Percentiles rank a stretch among this genome's conserved stretches.
These are phyloP conservation scores for Silene noctiflora DNA, from an alignment of 179 eudicot species.

Conservation along the genomic window DNA sequence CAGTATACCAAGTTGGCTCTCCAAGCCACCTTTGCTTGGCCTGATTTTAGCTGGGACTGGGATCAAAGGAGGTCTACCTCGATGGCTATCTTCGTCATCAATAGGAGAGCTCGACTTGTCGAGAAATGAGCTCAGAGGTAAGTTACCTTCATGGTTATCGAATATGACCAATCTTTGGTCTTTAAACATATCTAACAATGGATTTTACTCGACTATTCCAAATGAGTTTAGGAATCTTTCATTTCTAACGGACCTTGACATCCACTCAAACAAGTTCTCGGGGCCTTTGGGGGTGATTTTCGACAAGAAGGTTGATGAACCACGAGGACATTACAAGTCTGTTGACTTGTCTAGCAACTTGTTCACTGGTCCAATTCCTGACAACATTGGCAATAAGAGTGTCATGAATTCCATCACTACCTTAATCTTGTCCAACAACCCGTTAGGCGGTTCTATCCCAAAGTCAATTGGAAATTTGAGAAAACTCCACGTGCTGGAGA, in stretches of 20 bases:
- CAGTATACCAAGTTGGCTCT: slow-evolving; percentile 1
- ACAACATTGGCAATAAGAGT: slow-evolving; percentile 37
- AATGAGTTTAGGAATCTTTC: slow-evolving; percentile 40
- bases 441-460: slow-evolving; percentile 58
- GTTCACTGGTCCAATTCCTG: slow-evolving; percentile 49
- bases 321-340: slow-evolving; percentile 43
- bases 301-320: slow-evolving; percentile 24
- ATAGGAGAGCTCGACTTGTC: slow-evolving; percentile 44
- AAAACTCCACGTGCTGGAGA: slow-evolving; percentile 36
- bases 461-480: slow-evolving; percentile 50
- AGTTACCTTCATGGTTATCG: slow-evolving; percentile 63
- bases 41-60: slow-evolving; percentile 9
- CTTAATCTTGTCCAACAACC: slow-evolving; percentile 53
- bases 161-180: slow-evolving; percentile 59
- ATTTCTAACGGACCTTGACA: slow-evolving; percentile 47
- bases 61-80: slow-evolving; percentile 7
- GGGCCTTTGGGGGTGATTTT: slow-evolving; percentile 42
- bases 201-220: slow-evolving; percentile 46
- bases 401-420: slow-evolving; percentile 37
- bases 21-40: neutral
- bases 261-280: slow-evolving; percentile 59
- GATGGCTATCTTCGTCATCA: slow-evolving; percentile 21
- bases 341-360: slow-evolving; percentile 57
- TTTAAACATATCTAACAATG: slow-evolving; percentile 63
- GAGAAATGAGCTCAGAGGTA: slow-evolving; percentile 49